A percentile compares a stretch with the other conserved stretches of the same genome.
Conservation (phyloP, 495 filamentous ascomycete species). For the Mytilinidion resinicola region DNA sequence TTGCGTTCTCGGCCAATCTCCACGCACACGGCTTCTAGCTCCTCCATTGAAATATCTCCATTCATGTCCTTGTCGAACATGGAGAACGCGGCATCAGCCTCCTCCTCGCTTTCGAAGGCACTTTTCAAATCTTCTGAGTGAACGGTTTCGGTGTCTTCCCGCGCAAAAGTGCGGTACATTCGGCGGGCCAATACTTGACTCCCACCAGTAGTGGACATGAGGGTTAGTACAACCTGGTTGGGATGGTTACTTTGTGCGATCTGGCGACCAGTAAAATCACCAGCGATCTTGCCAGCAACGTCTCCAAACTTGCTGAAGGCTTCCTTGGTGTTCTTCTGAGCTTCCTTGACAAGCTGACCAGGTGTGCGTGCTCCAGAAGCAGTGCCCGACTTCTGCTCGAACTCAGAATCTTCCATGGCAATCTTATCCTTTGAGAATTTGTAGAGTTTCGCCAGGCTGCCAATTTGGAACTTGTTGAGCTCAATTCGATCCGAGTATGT, state of each 20-base stretch:
- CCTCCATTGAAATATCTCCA: conserved; percentile 93
- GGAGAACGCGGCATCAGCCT: conserved; percentile 82
- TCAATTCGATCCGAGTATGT: conserved; percentile 92
- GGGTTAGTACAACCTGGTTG: conserved; percentile 68
- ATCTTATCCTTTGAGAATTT: conserved; percentile 70
- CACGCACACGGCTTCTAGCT: conserved; percentile 86
- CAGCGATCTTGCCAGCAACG: conserved; percentile 82
- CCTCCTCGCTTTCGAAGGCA: conserved; percentile 78
- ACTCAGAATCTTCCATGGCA: conserved; percentile 64
- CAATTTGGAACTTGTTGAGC: conserved; percentile 84
- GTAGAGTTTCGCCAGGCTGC: conserved; percentile 74
- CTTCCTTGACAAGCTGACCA: conserved; percentile 52
- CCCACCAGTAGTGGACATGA: conserved; percentile 64
- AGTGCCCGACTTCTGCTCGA: conserved; percentile 47
- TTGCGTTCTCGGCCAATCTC: conserved; percentile 95
- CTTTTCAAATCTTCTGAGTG: conserved; percentile 66
- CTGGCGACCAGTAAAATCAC: conserved; percentile 82
- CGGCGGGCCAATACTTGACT: conserved; percentile 85
- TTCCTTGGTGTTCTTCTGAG: conserved; percentile 62
- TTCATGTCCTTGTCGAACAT: conserved; percentile 98
- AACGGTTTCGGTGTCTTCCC: conserved; percentile 67
- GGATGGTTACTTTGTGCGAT: conserved; percentile 73
- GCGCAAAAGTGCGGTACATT: conserved; percentile 84
- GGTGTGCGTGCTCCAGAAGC: conserved; percentile 65
- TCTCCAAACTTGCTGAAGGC: conserved; percentile 78